phyloP scores from a whole-genome alignment of 805 yeast species.

The Candida oleophila region DNA sequence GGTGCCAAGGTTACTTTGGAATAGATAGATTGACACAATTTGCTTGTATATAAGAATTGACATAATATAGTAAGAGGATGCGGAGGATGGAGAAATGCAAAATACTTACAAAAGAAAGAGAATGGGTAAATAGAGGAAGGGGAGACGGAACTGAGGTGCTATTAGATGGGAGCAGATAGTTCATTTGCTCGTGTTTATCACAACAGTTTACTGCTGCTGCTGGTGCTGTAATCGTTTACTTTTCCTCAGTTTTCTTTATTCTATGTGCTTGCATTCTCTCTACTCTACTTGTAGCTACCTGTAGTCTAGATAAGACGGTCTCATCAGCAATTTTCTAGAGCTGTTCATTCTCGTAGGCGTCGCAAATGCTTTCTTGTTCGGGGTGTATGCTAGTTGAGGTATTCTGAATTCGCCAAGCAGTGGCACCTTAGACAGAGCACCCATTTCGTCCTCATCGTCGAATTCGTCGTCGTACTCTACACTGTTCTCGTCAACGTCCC shows the following conservation, averaged over 20 bases:
- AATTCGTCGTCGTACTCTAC: background rate
- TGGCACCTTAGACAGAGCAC: background rate
- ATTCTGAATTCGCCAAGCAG: background rate
- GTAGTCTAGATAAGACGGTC: background rate
- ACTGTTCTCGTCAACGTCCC: slow-evolving; percentile 11
- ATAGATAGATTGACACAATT: slow-evolving; percentile 32
- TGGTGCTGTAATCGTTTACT: too few relatives aligned
- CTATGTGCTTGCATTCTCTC: background rate
- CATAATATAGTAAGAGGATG: background rate
- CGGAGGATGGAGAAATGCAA: too few relatives aligned
- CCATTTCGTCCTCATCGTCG: slow-evolving; percentile 3
- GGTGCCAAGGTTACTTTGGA: slow-evolving; percentile 94
- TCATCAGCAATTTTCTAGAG: background rate
- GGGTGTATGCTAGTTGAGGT: background rate
- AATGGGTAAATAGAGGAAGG: background rate
- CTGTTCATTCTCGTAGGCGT: slow-evolving; percentile 1
- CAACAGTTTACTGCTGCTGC: too few relatives aligned
- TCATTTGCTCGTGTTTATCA: too few relatives aligned
- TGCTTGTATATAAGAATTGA: slow-evolving; percentile 14
- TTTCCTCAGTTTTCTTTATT: too few relatives aligned
- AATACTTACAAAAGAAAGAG: background rate
- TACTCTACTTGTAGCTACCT: background rate
- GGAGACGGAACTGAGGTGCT: background rate
- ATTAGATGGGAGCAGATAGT: background rate
- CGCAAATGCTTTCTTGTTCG: background rate